These are phyloP conservation scores for Eragrostis nindensis DNA, from an alignment of 176 grass and related monocot genomes.

Conservation along the genomic window DNA sequence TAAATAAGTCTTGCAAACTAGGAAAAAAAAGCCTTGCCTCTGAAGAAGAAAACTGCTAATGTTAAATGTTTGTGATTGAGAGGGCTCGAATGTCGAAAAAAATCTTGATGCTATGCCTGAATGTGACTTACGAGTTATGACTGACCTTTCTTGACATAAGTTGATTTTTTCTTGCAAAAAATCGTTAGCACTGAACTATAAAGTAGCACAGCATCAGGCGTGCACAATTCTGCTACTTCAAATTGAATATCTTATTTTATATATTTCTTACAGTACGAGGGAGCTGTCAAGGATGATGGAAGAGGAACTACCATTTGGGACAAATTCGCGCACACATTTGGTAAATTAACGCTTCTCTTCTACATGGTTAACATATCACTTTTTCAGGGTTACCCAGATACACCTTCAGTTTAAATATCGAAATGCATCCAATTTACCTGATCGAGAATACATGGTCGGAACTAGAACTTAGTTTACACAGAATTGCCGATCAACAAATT, in stretches of 20 bases:
- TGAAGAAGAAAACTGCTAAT: no score
- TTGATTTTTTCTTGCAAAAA: not conserved
- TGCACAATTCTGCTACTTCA: not conserved
- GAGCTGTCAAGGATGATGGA: constrained; percentile 75
- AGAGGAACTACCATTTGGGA: constrained; percentile 87
- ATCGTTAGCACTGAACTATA: not conserved
- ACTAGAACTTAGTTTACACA: not conserved
- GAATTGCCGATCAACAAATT: not conserved
- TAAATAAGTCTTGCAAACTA: not conserved
- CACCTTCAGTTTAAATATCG: no score
- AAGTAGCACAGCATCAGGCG: not conserved
- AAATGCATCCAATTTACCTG: not conserved
- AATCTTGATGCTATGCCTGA: not conserved
- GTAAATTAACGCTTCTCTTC: constrained; percentile 37
- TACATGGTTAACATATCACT: not conserved
- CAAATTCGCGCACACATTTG: constrained; percentile 79
- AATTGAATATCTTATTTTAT: not conserved
- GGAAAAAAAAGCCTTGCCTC: no score
- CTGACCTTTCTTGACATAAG: not conserved
- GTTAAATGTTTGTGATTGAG: not conserved
- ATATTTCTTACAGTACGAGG: constrained; percentile 63
- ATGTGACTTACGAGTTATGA: not conserved
- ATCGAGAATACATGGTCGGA: not conserved
- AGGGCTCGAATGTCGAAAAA: not conserved
- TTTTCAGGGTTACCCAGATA: not conserved